A percentile compares a stretch with the other conserved stretches of the same genome.
Conservation (phyloP, 169 alveolate genomes). For the Perkinsus olseni region DNA sequence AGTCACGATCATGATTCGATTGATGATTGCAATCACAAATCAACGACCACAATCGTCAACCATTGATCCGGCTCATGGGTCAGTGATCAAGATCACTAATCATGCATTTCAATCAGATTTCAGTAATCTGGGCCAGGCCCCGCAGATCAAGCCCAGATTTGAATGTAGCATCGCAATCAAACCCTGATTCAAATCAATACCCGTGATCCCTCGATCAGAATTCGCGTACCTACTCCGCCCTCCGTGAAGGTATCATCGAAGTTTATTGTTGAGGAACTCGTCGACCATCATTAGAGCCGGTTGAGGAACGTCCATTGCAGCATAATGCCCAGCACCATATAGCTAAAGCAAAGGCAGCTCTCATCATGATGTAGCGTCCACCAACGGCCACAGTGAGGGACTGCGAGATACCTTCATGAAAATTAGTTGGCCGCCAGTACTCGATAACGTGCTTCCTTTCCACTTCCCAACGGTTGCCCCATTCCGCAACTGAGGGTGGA, state of each 20-base stretch:
- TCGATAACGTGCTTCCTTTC: not conserved
- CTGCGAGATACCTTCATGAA: not conserved
- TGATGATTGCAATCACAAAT: not conserved
- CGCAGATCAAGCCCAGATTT: too few species aligned
- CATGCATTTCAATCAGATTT: too few species aligned
- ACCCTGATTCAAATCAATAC: too few species aligned
- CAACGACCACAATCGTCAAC: not conserved
- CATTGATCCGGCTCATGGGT: too few species aligned
- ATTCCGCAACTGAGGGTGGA: not conserved
- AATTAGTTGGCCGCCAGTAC: not conserved
- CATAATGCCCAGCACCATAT: not conserved
- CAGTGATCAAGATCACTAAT: too few species aligned
- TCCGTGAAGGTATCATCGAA: too few species aligned
- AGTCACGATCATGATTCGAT: not conserved
- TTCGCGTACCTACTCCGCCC: too few species aligned
- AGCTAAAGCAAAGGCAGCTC: not conserved
- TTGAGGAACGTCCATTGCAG: not conserved
- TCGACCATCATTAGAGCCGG: not conserved
- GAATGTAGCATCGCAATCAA: too few species aligned
- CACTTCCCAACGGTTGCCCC: not conserved
- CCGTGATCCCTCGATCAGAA: too few species aligned
- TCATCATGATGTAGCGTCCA: not conserved
- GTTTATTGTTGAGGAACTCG: not conserved
- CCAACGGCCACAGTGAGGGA: too few species aligned
- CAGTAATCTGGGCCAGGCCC: too few species aligned